A percentile compares a stretch with the other conserved stretches of the same genome.
These are phyloP conservation scores for Penicillium brevicompactum DNA, from an alignment of 2,329 filamentous ascomycete genomes.

Conservation along the genomic window DNA sequence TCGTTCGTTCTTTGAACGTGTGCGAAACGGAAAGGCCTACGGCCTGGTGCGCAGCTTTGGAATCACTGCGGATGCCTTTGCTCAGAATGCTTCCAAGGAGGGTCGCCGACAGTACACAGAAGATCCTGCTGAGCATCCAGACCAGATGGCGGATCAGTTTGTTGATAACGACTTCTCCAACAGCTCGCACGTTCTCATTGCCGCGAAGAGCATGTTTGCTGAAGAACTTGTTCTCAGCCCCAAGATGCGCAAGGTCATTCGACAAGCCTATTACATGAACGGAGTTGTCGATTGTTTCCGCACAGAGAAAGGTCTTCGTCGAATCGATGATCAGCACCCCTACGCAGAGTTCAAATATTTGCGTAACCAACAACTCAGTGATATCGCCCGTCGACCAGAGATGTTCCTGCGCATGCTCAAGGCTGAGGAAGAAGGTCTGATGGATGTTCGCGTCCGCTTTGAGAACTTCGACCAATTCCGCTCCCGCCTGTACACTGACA, in stretches of 20 bases:
- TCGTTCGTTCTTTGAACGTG: conserved; percentile 77
- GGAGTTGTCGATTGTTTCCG: conserved; percentile 84
- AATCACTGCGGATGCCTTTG: conserved; percentile 84
- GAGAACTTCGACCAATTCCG: conserved; percentile 76
- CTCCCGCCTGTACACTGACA: conserved; percentile 75
- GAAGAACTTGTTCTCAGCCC: conserved; percentile 89
- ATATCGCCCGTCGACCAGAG: conserved; percentile 81
- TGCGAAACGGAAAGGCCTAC: conserved; percentile 78
- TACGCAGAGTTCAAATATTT: conserved; percentile 99
- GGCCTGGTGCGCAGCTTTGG: conserved; percentile 85
- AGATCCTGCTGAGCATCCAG: conserved; percentile 75
- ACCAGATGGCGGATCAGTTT: conserved; percentile 82
- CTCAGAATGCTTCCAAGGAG: conserved; percentile 78
- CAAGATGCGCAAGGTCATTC: conserved; percentile 83
- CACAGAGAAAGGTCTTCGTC: conserved; percentile 90
- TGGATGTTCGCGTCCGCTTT: conserved; percentile 81
- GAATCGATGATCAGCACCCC: conserved; percentile 91
- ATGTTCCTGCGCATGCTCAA: conserved; percentile 96
- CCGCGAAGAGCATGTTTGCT: conserved; percentile 83
- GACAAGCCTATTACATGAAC: conserved; percentile 78
- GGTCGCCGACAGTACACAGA: conserved; percentile 81
- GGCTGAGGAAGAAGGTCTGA: conserved; percentile 88
- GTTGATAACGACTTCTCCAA: conserved; percentile 73
- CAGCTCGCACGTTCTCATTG: conserved; percentile 72
- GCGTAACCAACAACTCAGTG: conserved; percentile 79